phyloP scores from a whole-genome alignment of 805 yeast species.

The Candida morakotiae region DNA sequence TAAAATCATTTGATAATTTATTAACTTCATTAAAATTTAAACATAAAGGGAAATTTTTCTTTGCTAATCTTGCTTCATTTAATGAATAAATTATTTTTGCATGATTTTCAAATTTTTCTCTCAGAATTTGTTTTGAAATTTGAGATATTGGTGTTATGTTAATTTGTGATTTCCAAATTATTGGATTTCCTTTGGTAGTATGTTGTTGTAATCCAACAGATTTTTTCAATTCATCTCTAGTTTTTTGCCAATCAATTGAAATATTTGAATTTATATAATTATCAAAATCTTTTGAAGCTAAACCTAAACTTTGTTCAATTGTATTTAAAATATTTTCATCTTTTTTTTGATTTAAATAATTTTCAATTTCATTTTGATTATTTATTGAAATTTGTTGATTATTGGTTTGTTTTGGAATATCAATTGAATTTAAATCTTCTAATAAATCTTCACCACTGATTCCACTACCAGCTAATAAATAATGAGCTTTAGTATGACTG shows the following conservation, averaged over 20 bases:
- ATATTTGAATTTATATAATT: constrained; percentile 66
- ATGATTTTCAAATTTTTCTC: constrained; percentile 65
- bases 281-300: constrained; percentile 83
- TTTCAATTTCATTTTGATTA: constrained; percentile 43
- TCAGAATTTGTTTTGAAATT: constrained; percentile 30
- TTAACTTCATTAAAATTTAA: constrained; percentile 58
- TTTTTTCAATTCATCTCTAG: constrained; percentile 69
- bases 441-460: constrained; percentile 82
- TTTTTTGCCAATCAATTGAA: constrained; percentile 77
- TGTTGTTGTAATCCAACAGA: constrained; percentile 51
- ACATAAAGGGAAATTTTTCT: constrained; percentile 52
- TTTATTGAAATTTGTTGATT: constrained; percentile 6
- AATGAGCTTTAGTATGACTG: constrained; percentile 71
- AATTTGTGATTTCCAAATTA: constrained; percentile 33
- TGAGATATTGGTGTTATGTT: constrained; percentile 27
- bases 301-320: constrained; percentile 71
- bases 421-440: constrained; percentile 42
- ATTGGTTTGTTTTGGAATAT: constrained; percentile 8
- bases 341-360: constrained; percentile 62
- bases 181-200: constrained; percentile 15
- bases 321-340: constrained; percentile 80
- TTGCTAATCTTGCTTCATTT: constrained; percentile 61
- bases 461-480: constrained; percentile 85
- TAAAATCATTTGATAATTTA: constrained; percentile 53
- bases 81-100: constrained; percentile 69